phyloP scores from a whole-genome alignment of 192 early-diverging fungal genomes.

The Mortierella alpina region DNA sequence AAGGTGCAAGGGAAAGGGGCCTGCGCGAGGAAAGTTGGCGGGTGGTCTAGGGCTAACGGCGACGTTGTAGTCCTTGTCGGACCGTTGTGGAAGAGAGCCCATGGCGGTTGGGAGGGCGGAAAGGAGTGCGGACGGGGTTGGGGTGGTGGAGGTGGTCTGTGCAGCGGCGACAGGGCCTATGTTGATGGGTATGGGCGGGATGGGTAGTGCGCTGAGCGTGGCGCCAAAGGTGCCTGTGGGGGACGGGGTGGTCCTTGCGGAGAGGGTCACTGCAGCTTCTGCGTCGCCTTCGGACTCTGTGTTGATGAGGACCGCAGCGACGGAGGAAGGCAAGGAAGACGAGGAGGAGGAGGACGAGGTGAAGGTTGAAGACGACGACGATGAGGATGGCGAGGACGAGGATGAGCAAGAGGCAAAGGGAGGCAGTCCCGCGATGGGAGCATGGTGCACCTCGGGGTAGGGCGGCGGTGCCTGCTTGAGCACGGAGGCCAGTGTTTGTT shows the following conservation, averaged over 20 bases:
- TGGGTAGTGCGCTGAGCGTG: too few relatives aligned
- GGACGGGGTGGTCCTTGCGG: not conserved
- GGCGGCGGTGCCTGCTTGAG: slow-evolving; percentile 13
- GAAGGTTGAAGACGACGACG: not conserved
- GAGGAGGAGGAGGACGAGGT: not conserved
- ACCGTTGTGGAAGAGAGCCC: not conserved
- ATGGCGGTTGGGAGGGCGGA: not conserved
- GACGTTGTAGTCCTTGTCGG: slow-evolving; percentile 5
- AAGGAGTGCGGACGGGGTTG: not conserved
- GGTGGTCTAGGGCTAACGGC: not conserved
- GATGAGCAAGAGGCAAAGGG: not conserved
- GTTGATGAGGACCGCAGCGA: not conserved
- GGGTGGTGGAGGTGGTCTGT: not conserved
- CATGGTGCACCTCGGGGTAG: slow-evolving; percentile 15
- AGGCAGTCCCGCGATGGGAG: not conserved
- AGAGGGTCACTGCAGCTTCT: not conserved
- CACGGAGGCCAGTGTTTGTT: slow-evolving; percentile 8
- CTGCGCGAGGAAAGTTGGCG: not conserved
- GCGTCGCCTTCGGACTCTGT: not conserved
- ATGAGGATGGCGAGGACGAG: not conserved
- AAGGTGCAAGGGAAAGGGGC: slow-evolving; percentile 11
- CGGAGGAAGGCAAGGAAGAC: not conserved
- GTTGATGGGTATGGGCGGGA: too few relatives aligned
- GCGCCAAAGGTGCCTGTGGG: too few relatives aligned
- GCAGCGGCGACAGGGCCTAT: too few relatives aligned